Percentiles rank a stretch among this genome's conserved stretches.
phyloP scores from a whole-genome alignment of 2,329 filamentous ascomycete species.

The Rhytidhysteron rufulum region DNA sequence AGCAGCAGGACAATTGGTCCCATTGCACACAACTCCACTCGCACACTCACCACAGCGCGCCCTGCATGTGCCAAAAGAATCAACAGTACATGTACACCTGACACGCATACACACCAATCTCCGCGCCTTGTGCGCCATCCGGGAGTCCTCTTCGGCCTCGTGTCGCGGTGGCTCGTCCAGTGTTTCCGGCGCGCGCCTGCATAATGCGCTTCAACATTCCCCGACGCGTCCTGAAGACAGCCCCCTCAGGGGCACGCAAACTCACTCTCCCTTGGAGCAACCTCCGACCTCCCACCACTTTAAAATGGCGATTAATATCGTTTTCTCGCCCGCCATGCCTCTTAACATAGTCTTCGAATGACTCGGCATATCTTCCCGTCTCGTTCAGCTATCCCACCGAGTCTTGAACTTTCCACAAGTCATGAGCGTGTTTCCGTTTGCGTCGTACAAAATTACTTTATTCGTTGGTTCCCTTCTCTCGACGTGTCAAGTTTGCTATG shows the following conservation, averaged over 20 bases:
- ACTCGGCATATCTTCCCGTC: background rate
- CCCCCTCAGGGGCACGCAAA: no score
- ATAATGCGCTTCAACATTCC: background rate
- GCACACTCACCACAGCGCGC: background rate
- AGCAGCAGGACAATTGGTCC: no score
- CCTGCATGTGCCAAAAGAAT: background rate
- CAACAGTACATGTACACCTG: background rate
- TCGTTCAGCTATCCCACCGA: background rate
- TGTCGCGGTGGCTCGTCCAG: background rate
- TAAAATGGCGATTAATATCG: background rate
- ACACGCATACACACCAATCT: background rate
- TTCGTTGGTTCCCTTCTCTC: background rate
- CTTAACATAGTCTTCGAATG: background rate
- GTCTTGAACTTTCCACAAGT: background rate
- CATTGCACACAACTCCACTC: no score
- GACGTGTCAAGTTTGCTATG: slow-evolving; percentile 1
- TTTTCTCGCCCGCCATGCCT: background rate
- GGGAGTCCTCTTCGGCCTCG: background rate
- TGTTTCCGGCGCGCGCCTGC: background rate
- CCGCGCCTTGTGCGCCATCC: background rate
- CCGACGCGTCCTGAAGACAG: background rate
- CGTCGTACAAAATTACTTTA: background rate
- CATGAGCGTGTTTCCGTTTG: background rate
- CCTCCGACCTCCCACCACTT: background rate
- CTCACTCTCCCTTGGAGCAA: background rate